Conservation (phyloP, 768 basidiomycete genomes). For the Galerina sulciceps region DNA sequence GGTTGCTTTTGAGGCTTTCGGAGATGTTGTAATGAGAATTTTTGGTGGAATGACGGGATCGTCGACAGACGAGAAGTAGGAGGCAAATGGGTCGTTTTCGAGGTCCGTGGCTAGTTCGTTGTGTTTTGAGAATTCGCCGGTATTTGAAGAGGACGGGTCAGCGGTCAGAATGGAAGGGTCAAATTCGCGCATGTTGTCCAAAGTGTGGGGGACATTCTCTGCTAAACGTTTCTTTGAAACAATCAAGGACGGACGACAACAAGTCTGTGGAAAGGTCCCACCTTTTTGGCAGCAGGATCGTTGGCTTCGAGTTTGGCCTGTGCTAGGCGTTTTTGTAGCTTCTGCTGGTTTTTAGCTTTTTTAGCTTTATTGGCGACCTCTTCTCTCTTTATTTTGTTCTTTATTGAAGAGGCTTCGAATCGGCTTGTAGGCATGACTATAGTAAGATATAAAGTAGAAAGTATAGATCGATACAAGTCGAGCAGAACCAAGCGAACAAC, state of each 20-base stretch:
- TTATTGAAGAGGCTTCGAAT: slow-evolving; percentile 71
- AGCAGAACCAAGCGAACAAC: too few species aligned
- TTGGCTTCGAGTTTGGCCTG: slow-evolving; percentile 75
- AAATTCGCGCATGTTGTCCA: slow-evolving; percentile 92
- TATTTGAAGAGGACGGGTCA: slow-evolving; percentile 47
- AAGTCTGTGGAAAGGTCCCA: slow-evolving; percentile 30
- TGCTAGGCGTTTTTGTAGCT: slow-evolving; percentile 80
- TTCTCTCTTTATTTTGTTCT: slow-evolving; percentile 89
- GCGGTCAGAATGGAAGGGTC: slow-evolving; percentile 71
- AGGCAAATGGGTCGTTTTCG: slow-evolving; percentile 75
- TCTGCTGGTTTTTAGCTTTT: slow-evolving; percentile 78
- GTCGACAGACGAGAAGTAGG: slow-evolving; percentile 71
- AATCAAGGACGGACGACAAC: background rate
- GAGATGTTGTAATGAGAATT: slow-evolving; percentile 89
- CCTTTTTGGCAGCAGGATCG: slow-evolving; percentile 81
- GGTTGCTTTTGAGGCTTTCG: slow-evolving; percentile 84
- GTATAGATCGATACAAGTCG: background rate
- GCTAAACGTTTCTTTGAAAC: slow-evolving; percentile 71
- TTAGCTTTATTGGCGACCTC: slow-evolving; percentile 75
- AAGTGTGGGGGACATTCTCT: slow-evolving; percentile 87
- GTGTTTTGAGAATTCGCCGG: slow-evolving; percentile 30
- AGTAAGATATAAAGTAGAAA: background rate
- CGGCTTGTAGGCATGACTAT: slow-evolving; percentile 55
- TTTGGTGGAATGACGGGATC: slow-evolving; percentile 81
- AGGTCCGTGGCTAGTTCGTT: slow-evolving; percentile 72